Conservation (phyloP, 1,284 basidiomycete genomes). For the Gymnopus androsaceus region DNA sequence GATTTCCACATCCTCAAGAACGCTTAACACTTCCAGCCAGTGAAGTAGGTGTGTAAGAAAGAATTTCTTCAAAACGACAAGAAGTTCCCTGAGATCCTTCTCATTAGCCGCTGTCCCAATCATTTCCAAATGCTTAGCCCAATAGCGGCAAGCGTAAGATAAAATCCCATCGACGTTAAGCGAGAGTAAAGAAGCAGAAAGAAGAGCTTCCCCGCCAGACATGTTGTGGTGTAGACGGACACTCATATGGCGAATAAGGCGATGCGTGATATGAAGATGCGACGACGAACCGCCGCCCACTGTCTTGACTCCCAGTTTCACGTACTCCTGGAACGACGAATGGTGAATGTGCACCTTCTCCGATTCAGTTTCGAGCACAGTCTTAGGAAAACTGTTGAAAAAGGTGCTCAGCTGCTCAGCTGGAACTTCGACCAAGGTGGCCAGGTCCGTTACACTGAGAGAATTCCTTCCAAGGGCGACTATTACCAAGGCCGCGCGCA, state of each 20-base stretch:
- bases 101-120: not conserved
- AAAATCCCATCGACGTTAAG: not conserved
- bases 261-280: not conserved
- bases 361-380: not conserved
- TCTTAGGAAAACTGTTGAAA: not conserved
- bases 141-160: conserved; percentile 2
- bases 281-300: not conserved
- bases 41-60: not conserved
- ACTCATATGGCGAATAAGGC: not conserved
- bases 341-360: not conserved
- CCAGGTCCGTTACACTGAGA: not conserved
- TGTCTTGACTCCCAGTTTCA: not conserved
- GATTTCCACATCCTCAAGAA: not conserved
- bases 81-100: not conserved
- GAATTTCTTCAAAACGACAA: not conserved
- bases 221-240: not conserved
- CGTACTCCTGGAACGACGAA: not conserved
- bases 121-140: not conserved
- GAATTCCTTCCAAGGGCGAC: conserved; percentile 1
- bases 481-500: not conserved
- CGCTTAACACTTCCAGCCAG: conserved; percentile 1
- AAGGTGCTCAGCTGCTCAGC: not conserved
- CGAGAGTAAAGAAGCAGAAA: not conserved
- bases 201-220: not conserved
- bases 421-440: not conserved